Evolutionary conservation across 192 early-diverging fungal species (phyloP).

Genomic region (Entomortierella lignicola): DNA sequence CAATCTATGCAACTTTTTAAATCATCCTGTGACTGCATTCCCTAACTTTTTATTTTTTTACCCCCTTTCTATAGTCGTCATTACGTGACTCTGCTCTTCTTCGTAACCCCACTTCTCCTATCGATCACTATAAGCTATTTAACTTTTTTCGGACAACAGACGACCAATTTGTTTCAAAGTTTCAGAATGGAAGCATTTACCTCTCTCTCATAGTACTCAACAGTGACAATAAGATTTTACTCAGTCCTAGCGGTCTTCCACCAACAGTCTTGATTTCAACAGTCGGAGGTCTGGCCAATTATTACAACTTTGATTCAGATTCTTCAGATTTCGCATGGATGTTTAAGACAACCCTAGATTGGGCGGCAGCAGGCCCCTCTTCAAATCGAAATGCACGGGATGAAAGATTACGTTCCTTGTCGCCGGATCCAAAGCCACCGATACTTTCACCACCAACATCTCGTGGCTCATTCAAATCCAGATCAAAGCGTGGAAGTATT

Average conservation of each 20-base stretch:
- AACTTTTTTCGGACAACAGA: slow-evolving; percentile 40
- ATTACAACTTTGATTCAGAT: slow-evolving; percentile 50
- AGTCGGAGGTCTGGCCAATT: slow-evolving; percentile 22
- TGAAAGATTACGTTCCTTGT: neutral
- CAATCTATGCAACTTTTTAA: too few species aligned
- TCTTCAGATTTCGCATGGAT: slow-evolving; percentile 50
- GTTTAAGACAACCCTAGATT: slow-evolving; percentile 52
- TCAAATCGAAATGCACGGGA: neutral
- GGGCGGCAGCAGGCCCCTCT: slow-evolving; percentile 24
- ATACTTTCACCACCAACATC: slow-evolving; percentile 28
- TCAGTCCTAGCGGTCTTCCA: slow-evolving; percentile 32
- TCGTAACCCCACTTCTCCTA: slow-evolving; percentile 28
- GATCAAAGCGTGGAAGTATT: slow-evolving; percentile 14
- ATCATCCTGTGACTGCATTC: neutral
- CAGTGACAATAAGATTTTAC: slow-evolving; percentile 56
- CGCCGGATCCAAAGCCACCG: neutral
- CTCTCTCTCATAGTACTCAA: slow-evolving; percentile 53
- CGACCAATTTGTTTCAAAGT: slow-evolving; percentile 44
- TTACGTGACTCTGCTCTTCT: slow-evolving; percentile 30
- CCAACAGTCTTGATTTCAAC: slow-evolving; percentile 42
- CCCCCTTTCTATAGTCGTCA: slow-evolving; percentile 15
- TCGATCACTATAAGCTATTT: slow-evolving; percentile 41
- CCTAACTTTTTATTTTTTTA: neutral
- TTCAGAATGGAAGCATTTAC: slow-evolving; percentile 57
- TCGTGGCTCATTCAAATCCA: slow-evolving; percentile 18